These are phyloP conservation scores for Exophiala viscosa DNA, from an alignment of 2,329 filamentous ascomycete species.

Conservation along the genomic window DNA sequence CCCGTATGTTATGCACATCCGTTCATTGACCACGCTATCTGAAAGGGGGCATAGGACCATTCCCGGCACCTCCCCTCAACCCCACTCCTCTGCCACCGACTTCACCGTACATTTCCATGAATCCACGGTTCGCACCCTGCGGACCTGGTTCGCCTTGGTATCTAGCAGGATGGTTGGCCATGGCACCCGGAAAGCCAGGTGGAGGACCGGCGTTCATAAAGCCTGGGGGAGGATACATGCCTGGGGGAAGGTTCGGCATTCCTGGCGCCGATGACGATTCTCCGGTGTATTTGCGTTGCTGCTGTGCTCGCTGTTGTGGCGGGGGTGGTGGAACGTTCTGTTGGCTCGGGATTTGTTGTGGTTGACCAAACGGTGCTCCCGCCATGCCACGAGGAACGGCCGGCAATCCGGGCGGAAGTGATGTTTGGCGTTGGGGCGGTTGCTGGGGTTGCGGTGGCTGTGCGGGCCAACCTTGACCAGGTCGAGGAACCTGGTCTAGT, in stretches of 20 bases:
- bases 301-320: slow-evolving; percentile 14
- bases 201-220: slow-evolving; percentile 43
- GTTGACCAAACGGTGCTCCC: slow-evolving; percentile 14
- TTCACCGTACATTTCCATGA: slow-evolving; percentile 44
- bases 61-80: slow-evolving; percentile 16
- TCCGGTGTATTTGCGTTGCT: slow-evolving; percentile 27
- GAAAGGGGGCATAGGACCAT: slow-evolving; percentile 19
- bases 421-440: slow-evolving; percentile 14
- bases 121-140: slow-evolving; percentile 38
- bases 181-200: slow-evolving; percentile 36
- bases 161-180: slow-evolving; percentile 31
- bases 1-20: too few species aligned
- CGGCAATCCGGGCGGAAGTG: slow-evolving; percentile 17
- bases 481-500: slow-evolving; percentile 39
- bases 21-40: not conserved
- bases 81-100: slow-evolving; percentile 36
- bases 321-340: slow-evolving; percentile 2
- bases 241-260: slow-evolving; percentile 37
- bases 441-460: slow-evolving; percentile 13
- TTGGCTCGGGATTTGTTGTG: slow-evolving; percentile 13
- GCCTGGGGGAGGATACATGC: slow-evolving; percentile 45
- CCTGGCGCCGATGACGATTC: slow-evolving; percentile 27
- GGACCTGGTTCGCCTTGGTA: slow-evolving; percentile 36
- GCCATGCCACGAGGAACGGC: slow-evolving; percentile 34
- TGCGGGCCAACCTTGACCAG: slow-evolving; percentile 28